phyloP scores from a whole-genome alignment of 1,284 basidiomycete species.

The Trichosporon faecale region DNA sequence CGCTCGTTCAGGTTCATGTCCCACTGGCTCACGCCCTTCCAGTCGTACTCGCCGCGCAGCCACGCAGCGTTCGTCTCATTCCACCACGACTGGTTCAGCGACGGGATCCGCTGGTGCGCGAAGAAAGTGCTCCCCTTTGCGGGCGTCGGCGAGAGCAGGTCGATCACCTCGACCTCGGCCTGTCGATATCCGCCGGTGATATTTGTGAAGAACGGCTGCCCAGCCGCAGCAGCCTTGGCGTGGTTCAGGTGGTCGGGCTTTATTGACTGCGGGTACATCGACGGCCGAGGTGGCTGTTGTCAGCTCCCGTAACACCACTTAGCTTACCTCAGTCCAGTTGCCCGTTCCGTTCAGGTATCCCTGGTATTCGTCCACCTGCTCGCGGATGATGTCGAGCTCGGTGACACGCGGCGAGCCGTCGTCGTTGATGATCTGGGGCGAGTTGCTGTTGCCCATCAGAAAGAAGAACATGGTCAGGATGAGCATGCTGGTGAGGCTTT shows the following conservation, averaged over 20 bases:
- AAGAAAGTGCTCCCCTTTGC: constrained; percentile 30
- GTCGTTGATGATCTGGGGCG: constrained; percentile 35
- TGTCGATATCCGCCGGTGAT: constrained; percentile 51
- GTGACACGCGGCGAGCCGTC: constrained; percentile 38
- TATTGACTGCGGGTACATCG: constrained; percentile 29
- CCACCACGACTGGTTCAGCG: constrained; percentile 35
- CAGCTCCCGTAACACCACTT: not conserved
- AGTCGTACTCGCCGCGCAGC: constrained; percentile 42
- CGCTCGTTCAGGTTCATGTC: constrained; percentile 48
- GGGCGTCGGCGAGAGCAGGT: constrained; percentile 15
- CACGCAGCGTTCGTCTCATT: constrained; percentile 41
- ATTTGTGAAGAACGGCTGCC: constrained; percentile 38
- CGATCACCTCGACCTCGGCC: constrained; percentile 32
- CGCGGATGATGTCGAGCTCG: constrained; percentile 36
- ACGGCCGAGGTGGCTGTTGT: constrained; percentile 33
- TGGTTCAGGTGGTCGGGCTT: constrained; percentile 38
- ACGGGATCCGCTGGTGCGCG: constrained; percentile 28
- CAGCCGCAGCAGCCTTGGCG: constrained; percentile 2
- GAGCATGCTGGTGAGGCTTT: constrained; percentile 43
- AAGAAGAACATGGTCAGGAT: constrained; percentile 32
- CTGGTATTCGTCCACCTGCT: constrained; percentile 35
- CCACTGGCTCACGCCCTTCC: constrained; percentile 35
- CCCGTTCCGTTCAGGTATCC: constrained; percentile 39
- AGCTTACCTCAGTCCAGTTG: constrained; percentile 46
- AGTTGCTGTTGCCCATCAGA: constrained; percentile 51